Evolutionary conservation across 257 asterid genomes (phyloP).

Genomic region (Forsythia suspensa): DNA sequence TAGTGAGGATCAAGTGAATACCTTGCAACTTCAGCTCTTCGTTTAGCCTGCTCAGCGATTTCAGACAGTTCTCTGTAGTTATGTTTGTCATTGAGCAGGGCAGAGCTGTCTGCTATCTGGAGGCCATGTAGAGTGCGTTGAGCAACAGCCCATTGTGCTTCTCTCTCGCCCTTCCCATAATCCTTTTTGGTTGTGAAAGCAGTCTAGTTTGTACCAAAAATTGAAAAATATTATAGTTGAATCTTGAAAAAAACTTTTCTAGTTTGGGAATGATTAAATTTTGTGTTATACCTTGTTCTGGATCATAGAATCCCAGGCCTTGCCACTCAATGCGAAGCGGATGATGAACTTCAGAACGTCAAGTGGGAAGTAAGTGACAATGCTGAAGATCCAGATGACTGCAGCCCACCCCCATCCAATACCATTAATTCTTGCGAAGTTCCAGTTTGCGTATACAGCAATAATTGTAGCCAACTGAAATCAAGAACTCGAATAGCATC

Average conservation of each 20-base stretch:
- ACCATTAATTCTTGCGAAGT: conserved; percentile 62
- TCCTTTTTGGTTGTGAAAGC: conserved; percentile 59
- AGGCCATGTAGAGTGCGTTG: conserved; percentile 60
- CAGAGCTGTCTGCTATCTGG: conserved; percentile 22
- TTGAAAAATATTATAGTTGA: background rate
- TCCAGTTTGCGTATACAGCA: conserved; percentile 72
- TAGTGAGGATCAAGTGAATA: conserved; percentile 1
- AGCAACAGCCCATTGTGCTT: conserved; percentile 60
- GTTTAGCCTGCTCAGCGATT: conserved; percentile 54
- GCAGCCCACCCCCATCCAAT: conserved; percentile 89
- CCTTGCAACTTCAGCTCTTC: conserved; percentile 57
- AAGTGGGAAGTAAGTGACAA: conserved; percentile 69
- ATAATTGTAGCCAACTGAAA: conserved; percentile 60
- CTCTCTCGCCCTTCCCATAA: conserved; percentile 48
- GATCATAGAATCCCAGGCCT: conserved; percentile 54
- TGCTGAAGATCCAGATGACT: conserved; percentile 68
- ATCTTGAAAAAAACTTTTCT: background rate
- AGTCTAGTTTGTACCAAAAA: conserved; percentile 22
- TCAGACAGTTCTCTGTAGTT: conserved; percentile 47
- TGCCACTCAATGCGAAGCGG: conserved; percentile 45
- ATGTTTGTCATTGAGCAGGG: conserved; percentile 27
- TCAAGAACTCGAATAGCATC: background rate
- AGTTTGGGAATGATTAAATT: background rate
- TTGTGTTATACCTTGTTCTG: conserved; percentile 40
- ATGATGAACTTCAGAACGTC: conserved; percentile 66